Conservation (phyloP, 805 yeast species). For the Schwanniomyces sp. region DNA sequence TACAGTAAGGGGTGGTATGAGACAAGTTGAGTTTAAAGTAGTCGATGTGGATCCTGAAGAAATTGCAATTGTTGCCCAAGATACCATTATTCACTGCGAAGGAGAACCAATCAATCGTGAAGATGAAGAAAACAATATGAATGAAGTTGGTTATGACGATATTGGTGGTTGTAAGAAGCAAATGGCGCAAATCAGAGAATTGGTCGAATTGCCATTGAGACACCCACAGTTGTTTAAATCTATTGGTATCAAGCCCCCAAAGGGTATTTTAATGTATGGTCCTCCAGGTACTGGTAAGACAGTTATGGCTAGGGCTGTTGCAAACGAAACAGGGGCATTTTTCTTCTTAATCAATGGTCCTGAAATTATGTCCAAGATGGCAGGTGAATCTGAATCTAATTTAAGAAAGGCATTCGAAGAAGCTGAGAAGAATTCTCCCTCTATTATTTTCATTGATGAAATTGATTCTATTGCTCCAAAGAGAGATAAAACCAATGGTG, state of each 20-base stretch:
- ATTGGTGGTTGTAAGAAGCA: constrained; percentile 99
- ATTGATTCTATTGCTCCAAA: constrained; percentile 99
- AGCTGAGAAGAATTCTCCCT: constrained; percentile 98
- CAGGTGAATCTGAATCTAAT: constrained; percentile 98
- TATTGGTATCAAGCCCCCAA: constrained; percentile 98
- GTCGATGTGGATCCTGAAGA: constrained; percentile 98
- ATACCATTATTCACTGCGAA: constrained; percentile 96
- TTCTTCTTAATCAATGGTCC: constrained; percentile 98
- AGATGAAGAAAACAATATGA: constrained; percentile 94
- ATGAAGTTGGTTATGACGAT: constrained; percentile 98
- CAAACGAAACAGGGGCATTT: constrained; percentile 98
- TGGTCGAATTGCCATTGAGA: constrained; percentile 96
- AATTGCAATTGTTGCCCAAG: constrained; percentile 97
- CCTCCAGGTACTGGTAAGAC: constrained; percentile 99
- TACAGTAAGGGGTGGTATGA: constrained; percentile 97
- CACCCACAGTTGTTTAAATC: constrained; percentile 98
- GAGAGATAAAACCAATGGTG: constrained; percentile 99
- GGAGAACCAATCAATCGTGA: constrained; percentile 99
- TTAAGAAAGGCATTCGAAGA: constrained; percentile 98
- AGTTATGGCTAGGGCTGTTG: constrained; percentile 99
- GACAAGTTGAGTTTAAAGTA: constrained; percentile 98
- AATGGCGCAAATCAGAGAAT: constrained; percentile 98
- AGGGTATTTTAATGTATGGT: constrained; percentile 97
- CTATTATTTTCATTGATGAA: constrained; percentile 97
- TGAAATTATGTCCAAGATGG: constrained; percentile 99